A percentile compares a stretch with the other conserved stretches of the same genome.
Evolutionary conservation across 2,329 filamentous ascomycete species (phyloP).

Genomic region (Pseudogymnoascus sp.): DNA sequence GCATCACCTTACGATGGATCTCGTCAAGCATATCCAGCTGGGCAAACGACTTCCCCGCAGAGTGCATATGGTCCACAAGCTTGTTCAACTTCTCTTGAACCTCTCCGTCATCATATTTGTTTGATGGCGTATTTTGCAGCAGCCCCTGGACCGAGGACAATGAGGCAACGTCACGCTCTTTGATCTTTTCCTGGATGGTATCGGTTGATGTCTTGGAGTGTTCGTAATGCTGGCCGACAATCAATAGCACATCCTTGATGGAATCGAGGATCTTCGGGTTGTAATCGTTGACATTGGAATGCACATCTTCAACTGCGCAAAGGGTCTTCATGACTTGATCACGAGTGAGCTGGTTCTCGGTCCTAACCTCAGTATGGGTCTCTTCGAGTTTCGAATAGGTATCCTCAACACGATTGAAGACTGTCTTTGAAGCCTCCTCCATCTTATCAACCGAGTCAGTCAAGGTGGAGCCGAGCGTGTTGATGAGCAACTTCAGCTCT

Average conservation of each 20-base stretch:
- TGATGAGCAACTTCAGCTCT: conserved; percentile 77
- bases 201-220: conserved; percentile 63
- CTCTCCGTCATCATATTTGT: conserved; percentile 55
- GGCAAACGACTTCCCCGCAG: conserved; percentile 58
- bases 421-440: conserved; percentile 77
- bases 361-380: conserved; percentile 61
- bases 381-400: conserved; percentile 69
- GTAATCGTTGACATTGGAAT: conserved; percentile 70
- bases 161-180: conserved; percentile 41
- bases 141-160: conserved; percentile 43
- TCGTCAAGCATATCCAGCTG: conserved; percentile 78
- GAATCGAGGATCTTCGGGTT: conserved; percentile 83
- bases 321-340: conserved; percentile 71
- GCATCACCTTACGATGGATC: conserved; percentile 79
- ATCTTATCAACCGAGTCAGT: conserved; percentile 80
- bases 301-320: conserved; percentile 63
- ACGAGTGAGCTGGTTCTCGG: conserved; percentile 74
- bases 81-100: conserved; percentile 49
- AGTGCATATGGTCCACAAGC: conserved; percentile 54
- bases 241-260: conserved; percentile 73
- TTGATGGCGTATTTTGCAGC: conserved; percentile 40
- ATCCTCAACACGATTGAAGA: conserved; percentile 75
- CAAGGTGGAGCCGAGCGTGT: conserved; percentile 72
- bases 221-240: conserved; percentile 82
- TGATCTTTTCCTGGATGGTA: conserved; percentile 48